Conservation (phyloP, 352 stramenopile species). For the Phytophthora tentaculata region DNA sequence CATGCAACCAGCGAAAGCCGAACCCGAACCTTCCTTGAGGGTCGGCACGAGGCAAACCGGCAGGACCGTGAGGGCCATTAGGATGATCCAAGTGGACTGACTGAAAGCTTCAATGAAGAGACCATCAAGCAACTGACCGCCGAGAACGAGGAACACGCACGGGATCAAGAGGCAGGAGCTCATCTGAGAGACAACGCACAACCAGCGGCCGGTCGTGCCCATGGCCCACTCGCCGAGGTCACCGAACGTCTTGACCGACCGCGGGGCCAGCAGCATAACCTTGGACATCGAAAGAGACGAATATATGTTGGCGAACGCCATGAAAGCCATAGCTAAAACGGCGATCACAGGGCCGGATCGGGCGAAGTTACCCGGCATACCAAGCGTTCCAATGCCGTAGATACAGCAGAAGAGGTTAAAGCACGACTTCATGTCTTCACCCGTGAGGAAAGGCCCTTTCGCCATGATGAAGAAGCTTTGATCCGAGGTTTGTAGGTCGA, state of each 20-base stretch:
- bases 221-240: slow-evolving; percentile 69
- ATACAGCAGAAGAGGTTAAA: slow-evolving; percentile 76
- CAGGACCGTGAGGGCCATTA: slow-evolving; percentile 61
- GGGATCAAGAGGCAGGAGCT: slow-evolving; percentile 59
- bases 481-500: slow-evolving; percentile 8
- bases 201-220: slow-evolving; percentile 52
- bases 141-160: slow-evolving; percentile 67
- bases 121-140: slow-evolving; percentile 49
- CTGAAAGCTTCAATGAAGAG: slow-evolving; percentile 62
- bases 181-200: slow-evolving; percentile 65
- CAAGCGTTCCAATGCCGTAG: slow-evolving; percentile 74
- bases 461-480: slow-evolving; percentile 18
- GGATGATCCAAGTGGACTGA: slow-evolving; percentile 62
- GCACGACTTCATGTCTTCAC: slow-evolving; percentile 59
- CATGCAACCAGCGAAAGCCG: slow-evolving; percentile 62
- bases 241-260: slow-evolving; percentile 60
- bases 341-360: slow-evolving; percentile 61
- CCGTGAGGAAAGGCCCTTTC: slow-evolving; percentile 51
- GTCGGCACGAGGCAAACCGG: slow-evolving; percentile 65
- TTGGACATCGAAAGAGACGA: slow-evolving; percentile 63
- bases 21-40: slow-evolving; percentile 65
- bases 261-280: slow-evolving; percentile 60
- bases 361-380: slow-evolving; percentile 75
- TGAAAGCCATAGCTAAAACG: slow-evolving; percentile 60
- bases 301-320: slow-evolving; percentile 75